These are phyloP conservation scores for Phaeotremella skinneri DNA, from an alignment of 768 basidiomycete species.

Conservation along the genomic window DNA sequence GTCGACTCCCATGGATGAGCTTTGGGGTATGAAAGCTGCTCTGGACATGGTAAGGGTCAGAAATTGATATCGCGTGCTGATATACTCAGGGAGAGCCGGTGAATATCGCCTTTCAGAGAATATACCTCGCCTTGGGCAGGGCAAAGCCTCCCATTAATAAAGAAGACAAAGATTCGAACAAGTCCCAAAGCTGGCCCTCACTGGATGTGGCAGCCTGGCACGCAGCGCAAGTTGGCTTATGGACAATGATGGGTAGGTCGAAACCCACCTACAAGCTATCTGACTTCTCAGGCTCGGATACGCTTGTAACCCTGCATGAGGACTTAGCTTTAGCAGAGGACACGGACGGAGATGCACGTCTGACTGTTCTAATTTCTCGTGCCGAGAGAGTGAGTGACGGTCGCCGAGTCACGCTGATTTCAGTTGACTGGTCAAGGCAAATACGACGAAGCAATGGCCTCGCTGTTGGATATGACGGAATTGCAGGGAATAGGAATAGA, in stretches of 20 bases:
- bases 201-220: slow-evolving; percentile 35
- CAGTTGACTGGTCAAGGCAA: slow-evolving; percentile 23
- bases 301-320: slow-evolving; percentile 38
- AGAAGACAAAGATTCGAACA: slow-evolving; percentile 19
- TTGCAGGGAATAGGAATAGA: slow-evolving; percentile 27
- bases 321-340: slow-evolving; percentile 29
- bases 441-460: slow-evolving; percentile 30
- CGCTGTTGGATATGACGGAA: slow-evolving; percentile 20
- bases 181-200: slow-evolving; percentile 12
- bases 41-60: slow-evolving; percentile 40
- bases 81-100: slow-evolving; percentile 43
- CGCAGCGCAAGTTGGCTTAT: slow-evolving; percentile 40
- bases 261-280: background rate
- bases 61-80: background rate
- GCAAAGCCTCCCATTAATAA: slow-evolving; percentile 4
- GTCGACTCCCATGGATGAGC: slow-evolving; percentile 40
- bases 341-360: slow-evolving; percentile 17
- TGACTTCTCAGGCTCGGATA: slow-evolving; percentile 20
- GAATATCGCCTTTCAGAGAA: slow-evolving; percentile 37
- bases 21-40: slow-evolving; percentile 43
- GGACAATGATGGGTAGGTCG: slow-evolving; percentile 40
- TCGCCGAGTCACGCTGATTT: background rate
- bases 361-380: slow-evolving; percentile 32
- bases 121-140: slow-evolving; percentile 30
- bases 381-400: slow-evolving; percentile 38